These are phyloP conservation scores for Scenedesmus sp. DNA, from an alignment of 163 green algal genomes.

Conservation along the genomic window DNA sequence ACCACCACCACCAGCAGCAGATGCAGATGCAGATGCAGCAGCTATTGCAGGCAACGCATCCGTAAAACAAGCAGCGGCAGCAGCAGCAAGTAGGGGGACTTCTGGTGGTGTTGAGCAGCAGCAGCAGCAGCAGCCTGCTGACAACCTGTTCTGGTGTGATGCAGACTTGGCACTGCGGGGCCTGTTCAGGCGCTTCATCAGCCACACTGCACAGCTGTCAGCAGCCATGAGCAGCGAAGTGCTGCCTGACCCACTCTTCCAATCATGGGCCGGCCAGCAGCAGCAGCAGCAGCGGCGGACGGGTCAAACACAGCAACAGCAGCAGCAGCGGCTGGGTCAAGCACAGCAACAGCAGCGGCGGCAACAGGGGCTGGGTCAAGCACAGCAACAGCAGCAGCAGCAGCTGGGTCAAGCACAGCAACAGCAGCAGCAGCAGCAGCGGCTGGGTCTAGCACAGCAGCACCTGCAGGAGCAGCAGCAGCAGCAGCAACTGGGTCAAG, in stretches of 20 bases:
- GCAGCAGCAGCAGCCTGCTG: neutral
- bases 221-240: slow-evolving; percentile 23
- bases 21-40: neutral
- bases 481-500: neutral
- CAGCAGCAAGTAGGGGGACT: neutral
- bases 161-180: neutral
- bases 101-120: neutral
- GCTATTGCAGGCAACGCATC: too few species aligned
- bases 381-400: neutral
- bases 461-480: neutral
- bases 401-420: neutral
- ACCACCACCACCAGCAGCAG: neutral
- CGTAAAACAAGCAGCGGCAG: neutral
- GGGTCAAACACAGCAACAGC: neutral
- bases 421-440: neutral
- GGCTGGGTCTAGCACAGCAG: neutral
- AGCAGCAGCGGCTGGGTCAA: neutral
- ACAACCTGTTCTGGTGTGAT: slow-evolving; percentile 38
- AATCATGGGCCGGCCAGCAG: neutral
- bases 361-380: neutral
- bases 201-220: slow-evolving; percentile 2
- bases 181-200: slow-evolving; percentile 32
- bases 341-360: neutral
- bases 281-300: neutral
- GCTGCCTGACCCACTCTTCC: slow-evolving; percentile 20